Conservation (phyloP, 1,284 basidiomycete species). For the Mycena sp. region DNA sequence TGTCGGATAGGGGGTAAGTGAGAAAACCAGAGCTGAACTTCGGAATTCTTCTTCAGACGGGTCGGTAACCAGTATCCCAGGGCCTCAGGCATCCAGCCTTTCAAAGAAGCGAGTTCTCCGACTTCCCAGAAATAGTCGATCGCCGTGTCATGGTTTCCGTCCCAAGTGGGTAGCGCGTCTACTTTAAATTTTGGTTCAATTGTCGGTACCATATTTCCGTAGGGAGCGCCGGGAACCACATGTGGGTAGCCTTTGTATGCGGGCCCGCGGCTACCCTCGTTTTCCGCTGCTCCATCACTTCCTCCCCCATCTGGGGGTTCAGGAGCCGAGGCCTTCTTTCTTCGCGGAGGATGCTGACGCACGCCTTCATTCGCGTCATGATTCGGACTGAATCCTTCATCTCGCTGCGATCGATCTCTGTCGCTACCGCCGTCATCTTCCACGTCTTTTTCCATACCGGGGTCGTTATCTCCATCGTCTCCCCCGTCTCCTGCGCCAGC, state of each 20-base stretch:
- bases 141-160: neutral
- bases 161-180: constrained; percentile 7
- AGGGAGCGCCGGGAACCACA: neutral
- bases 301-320: neutral
- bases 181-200: constrained; percentile 13
- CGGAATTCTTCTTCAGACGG: neutral
- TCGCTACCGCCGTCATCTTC: too few relatives aligned
- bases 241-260: neutral
- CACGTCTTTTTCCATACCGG: too few relatives aligned
- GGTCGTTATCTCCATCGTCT: too few relatives aligned
- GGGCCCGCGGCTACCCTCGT: neutral
- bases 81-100: neutral
- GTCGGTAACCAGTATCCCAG: constrained; percentile 11
- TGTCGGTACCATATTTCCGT: neutral
- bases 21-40: neutral
- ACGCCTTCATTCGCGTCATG: too few relatives aligned
- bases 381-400: too few relatives aligned
- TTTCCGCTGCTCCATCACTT: neutral
- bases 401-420: too few relatives aligned
- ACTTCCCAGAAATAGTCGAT: neutral
- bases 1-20: neutral
- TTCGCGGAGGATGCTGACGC: too few relatives aligned
- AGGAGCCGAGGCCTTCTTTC: too few relatives aligned
- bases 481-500: too few relatives aligned
- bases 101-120: neutral